Base-by-base conservation (phyloP, 352 stramenopile genomes). In the Phytophthora constricta region DNA sequence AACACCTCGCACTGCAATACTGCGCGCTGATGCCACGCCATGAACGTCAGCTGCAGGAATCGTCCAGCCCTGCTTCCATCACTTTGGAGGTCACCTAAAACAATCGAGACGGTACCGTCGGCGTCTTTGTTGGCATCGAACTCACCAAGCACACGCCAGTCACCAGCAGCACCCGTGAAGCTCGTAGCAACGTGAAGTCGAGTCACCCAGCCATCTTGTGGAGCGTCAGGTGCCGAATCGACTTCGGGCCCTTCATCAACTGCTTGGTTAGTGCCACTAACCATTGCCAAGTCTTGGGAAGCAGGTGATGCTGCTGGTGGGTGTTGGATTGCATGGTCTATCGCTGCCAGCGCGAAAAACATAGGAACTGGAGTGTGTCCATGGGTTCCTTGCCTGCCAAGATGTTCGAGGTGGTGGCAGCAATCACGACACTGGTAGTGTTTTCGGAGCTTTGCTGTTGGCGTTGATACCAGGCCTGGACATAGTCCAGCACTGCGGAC, bases 341-440 rank as follows among this genome's bases (percentile, higher is more conserved):
- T 76, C 1, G 86, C 80, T 42, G 79, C 77, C 5, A 92, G 58
- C 0, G 72, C 74, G 17, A 94, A 82, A 57, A 77, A 92, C 75
- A 76, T n/a, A 96, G 48, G 37, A 94, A 92, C 45, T 91, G 80
- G 14, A 96, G 74, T 7, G 87, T 96, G 46, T 94, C 84, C 27
- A 67, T 76, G 0, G 85, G 73, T 19, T 96, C 85, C 53, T 94
- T 94, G 4, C 86, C 87, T 14, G 87, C 82, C 16, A 93, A 53
- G 28, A 94, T 93, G 34, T 94, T 94, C 0, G 80, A 87, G 2
- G 87, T 79, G 0, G 84, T 94, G 10, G 87, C 87, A 39, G 84
- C 82, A 22, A 92, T 82, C 2, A 90, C 55, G 26, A 92, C 77
- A 52, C 39, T 69, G 20, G 16, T 43, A 55, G 13, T 27, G 28